These are phyloP conservation scores for Eucalyptus decipiens DNA, from an alignment of 345 rosid genomes.

Conservation along the genomic window DNA sequence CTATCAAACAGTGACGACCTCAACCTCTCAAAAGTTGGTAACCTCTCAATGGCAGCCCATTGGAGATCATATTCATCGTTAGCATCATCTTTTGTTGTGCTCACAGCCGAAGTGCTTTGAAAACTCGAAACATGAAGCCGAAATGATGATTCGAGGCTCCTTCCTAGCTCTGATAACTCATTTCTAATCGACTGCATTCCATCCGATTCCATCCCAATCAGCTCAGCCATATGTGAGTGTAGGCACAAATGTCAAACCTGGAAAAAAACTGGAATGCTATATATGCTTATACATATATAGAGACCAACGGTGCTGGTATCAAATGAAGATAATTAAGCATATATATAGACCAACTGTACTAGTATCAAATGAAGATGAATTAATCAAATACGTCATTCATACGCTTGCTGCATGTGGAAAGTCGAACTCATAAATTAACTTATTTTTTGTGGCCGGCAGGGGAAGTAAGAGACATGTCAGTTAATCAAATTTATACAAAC, in stretches of 20 bases:
- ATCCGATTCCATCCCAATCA: slow-evolving; percentile 17
- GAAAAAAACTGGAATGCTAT: not conserved
- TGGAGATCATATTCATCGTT: slow-evolving; percentile 28
- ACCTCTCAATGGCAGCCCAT: slow-evolving; percentile 64
- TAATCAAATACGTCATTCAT: not conserved
- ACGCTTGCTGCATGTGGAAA: not conserved
- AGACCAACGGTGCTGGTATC: not conserved
- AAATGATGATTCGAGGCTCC: slow-evolving; percentile 54
- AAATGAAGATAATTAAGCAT: not conserved
- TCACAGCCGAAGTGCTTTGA: slow-evolving; percentile 15
- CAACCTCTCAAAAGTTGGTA: slow-evolving; percentile 48
- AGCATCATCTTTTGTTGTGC: slow-evolving; percentile 7
- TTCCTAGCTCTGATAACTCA: slow-evolving; percentile 51
- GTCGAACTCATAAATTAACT: not conserved
- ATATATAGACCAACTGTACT: not conserved
- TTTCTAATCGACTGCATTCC: slow-evolving; percentile 54
- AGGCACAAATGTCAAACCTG: not conserved
- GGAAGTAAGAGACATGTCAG: not conserved
- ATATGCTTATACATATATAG: not conserved
- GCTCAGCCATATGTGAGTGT: slow-evolving; percentile 29
- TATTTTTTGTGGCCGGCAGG: not conserved
- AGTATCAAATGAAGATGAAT: not conserved
- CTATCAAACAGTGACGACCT: slow-evolving; percentile 32
- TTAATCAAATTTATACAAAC: not conserved
- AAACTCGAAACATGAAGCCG: slow-evolving; percentile 23